A percentile compares a stretch with the other conserved stretches of the same genome.
Evolutionary conservation across 768 basidiomycete genomes (phyloP).

Genomic region (Macrolepiota fuliginosa): DNA sequence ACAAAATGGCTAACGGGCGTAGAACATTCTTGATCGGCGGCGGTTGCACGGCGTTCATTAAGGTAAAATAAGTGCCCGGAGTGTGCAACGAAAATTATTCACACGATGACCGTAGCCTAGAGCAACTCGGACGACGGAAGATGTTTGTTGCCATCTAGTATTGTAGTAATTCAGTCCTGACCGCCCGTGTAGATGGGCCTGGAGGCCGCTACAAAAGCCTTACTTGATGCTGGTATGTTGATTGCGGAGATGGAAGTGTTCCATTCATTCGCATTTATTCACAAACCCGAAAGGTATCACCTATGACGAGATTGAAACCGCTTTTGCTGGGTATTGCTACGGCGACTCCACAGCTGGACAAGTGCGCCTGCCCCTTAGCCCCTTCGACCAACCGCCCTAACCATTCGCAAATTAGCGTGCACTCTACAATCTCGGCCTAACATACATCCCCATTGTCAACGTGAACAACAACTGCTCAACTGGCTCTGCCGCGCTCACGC

Average conservation of each 20-base stretch:
- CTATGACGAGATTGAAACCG: conserved; percentile 73
- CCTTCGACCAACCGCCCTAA: conserved; percentile 1
- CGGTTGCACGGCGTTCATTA: conserved; percentile 77
- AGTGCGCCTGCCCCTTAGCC: conserved; percentile 30
- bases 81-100: conserved; percentile 8
- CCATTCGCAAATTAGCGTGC: conserved; percentile 46
- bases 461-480: conserved; percentile 90
- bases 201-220: conserved; percentile 83
- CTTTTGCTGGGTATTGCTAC: conserved; percentile 76
- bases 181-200: conserved; percentile 64
- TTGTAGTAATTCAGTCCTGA: background rate
- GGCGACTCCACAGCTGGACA: conserved; percentile 80
- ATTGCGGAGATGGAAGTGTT: background rate
- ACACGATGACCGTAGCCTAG: conserved; percentile 47
- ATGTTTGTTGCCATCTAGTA: conserved; percentile 40
- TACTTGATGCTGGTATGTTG: conserved; percentile 72
- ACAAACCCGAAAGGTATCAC: conserved; percentile 56
- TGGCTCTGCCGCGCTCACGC: conserved; percentile 74
- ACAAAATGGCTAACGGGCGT: conserved; percentile 34
- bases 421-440: conserved; percentile 81
- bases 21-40: conserved; percentile 68
- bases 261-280: background rate
- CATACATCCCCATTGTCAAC: conserved; percentile 80
- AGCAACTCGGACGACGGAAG: conserved; percentile 64
- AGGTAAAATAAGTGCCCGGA: conserved; percentile 40